Base-by-base conservation (phyloP, 768 basidiomycete genomes). In the Mycena sanguinolenta region DNA sequence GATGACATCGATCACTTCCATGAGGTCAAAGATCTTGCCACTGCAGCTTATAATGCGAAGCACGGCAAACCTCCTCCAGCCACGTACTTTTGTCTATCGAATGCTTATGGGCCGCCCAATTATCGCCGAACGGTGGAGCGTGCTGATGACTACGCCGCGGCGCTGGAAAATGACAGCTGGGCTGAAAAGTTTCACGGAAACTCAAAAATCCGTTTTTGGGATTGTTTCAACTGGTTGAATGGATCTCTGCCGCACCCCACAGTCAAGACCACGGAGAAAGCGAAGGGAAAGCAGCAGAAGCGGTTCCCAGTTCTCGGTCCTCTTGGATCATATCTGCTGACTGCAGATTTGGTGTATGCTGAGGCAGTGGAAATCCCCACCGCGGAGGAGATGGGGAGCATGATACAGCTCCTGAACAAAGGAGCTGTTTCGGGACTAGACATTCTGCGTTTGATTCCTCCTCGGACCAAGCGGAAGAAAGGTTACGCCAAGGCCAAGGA, bases 341-440 rank as follows among this genome's bases (percentile, higher is more conserved):
- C 70, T 4, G 65, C 65, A 0, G 65, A 71, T 36, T 39, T 66
- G 27, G 60, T 55, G 0, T 67, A 71, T 28, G 46, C 65, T 4
- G 60, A 38, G 0, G 57, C 44, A 13, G 64, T 71, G 13, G 25
- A 2, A 4, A 2, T 16, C 0, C 70, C 70, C 9, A 57, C 58
- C 1, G 27, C 25, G 1, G 60, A 50, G 0, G 70, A 66, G 2
- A 46, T 66, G 50, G 65, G 50, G 4, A 6, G 0, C 0, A 21
- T 63, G 0, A 53, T 71, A 16, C 10, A 23, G 16, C 1, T 17
- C 1, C 16, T 71, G 4, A 71, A 71, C 60, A 66, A 66, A 30
- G 70, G 70, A 2, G 65, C 53, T n/a, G 65, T 57, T 0, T 0
- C 30, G 2, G 70, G 70, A 12, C 34, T 71, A 12, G 65, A 71